Conservation (phyloP, 208 protist genomes). For the Crithidia fasciculata region DNA sequence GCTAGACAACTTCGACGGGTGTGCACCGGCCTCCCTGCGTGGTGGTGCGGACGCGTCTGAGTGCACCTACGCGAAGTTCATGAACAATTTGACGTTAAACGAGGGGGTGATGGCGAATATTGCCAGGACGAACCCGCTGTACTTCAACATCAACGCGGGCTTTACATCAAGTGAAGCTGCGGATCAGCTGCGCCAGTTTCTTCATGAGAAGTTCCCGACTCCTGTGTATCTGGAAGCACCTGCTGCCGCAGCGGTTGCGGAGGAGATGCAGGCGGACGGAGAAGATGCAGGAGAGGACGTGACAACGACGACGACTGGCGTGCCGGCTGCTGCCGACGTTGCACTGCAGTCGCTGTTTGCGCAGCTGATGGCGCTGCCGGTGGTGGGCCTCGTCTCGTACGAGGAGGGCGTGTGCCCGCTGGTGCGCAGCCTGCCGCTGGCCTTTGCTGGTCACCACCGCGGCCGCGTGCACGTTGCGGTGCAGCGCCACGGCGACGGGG, state of each 20-base stretch:
- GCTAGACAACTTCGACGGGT: constrained; percentile 63
- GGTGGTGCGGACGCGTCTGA: constrained; percentile 7
- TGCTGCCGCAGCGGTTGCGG: background rate
- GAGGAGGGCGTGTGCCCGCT: constrained; percentile 51
- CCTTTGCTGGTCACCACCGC: constrained; percentile 42
- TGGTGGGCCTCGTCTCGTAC: constrained; percentile 49
- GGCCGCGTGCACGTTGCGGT: constrained; percentile 30
- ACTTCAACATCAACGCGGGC: constrained; percentile 56
- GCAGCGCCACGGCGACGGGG: constrained; percentile 9
- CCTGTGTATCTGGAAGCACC: constrained; percentile 29
- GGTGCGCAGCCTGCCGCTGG: constrained; percentile 56
- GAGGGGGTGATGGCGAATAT: constrained; percentile 10
- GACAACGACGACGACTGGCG: background rate
- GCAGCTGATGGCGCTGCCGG: constrained; percentile 52
- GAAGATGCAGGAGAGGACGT: background rate
- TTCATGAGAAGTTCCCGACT: constrained; percentile 27
- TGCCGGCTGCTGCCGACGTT: background rate
- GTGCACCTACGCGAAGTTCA: constrained; percentile 37
- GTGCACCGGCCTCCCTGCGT: constrained; percentile 42
- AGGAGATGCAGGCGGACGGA: background rate
- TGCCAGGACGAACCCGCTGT: constrained; percentile 24
- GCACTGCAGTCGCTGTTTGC: constrained; percentile 27
- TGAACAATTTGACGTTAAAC: constrained; percentile 30
- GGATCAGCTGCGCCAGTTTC: constrained; percentile 31
- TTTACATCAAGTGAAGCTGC: constrained; percentile 11